Base-by-base conservation (phyloP, 768 basidiomycete genomes). In the Podaxis sp. region DNA sequence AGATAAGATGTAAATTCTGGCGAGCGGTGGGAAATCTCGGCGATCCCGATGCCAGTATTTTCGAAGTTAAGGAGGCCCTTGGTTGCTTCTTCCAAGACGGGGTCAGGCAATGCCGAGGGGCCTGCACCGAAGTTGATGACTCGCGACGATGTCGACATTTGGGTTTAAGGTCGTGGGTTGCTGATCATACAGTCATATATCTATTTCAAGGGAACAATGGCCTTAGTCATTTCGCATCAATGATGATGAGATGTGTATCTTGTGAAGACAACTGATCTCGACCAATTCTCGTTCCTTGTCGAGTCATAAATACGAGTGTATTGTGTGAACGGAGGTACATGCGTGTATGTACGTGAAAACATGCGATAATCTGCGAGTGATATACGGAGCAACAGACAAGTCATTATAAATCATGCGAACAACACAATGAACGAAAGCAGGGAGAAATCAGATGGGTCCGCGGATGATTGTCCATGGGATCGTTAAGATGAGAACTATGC, bases 11-110 rank as follows among this genome's bases (percentile, higher is more conserved):
- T 82, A 74, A 99, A 99, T 66, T 95, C 90, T 69, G 92, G 87
- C 44, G 95, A 95, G 67, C 97, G 91, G 75, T 99, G 97, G 1
- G 95, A 96, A 72, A 99, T 86, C 75, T 99, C 97, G 48, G 94
- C 92, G 72, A 99, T 87, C 49, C 97, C 97, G 64, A 99, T 96
- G 28, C 97, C 97, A 2, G 93, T 96, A 52, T 83, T 83, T 61
- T 89, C 80, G 75, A 94, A 98, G 80, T 99, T 91, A 69, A 99
- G 79, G n/a, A 99, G 81, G 15, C 91, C 94, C 65, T 84, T 77
- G 13, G 90, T 83, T 2, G 96, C 94, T 72, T 95, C 87, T 68
- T 88, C 76, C 58, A 99, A 85, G 33, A 98, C 93, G 3, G 87
- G 78, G n/a, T 87, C 82, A 15, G 97, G 97, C 46, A 99, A 81